phyloP scores from a whole-genome alignment of 1,139 yeast genomes.

The Yamadazyma spencermartinsiae region DNA sequence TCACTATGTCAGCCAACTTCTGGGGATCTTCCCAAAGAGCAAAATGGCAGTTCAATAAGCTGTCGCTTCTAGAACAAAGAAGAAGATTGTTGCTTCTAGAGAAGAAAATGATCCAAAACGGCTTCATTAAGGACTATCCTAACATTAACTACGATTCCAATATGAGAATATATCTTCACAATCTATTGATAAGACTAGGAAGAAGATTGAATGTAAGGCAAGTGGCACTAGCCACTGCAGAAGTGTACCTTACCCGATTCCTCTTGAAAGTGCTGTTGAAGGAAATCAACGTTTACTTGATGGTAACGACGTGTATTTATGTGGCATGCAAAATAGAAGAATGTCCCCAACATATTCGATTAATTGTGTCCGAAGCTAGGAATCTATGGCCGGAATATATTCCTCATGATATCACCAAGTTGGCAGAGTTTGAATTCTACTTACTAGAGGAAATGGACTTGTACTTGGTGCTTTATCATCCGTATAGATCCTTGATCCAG shows the following conservation, averaged over 20 bases:
- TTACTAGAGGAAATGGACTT: slow-evolving; percentile 86
- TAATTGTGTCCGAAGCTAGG: slow-evolving; percentile 80
- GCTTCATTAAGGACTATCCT: slow-evolving; percentile 45
- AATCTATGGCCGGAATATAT: slow-evolving; percentile 94
- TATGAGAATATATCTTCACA: slow-evolving; percentile 69
- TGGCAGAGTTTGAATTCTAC: slow-evolving; percentile 97
- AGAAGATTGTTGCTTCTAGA: slow-evolving; percentile 41
- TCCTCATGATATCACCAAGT: slow-evolving; percentile 85
- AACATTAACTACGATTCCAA: slow-evolving; percentile 56
- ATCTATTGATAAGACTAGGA: slow-evolving; percentile 72
- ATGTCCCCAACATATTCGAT: slow-evolving; percentile 89
- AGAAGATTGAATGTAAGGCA: slow-evolving; percentile 76
- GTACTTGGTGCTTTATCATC: slow-evolving; percentile 81
- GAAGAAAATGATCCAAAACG: slow-evolving; percentile 48
- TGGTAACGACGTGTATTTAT: slow-evolving; percentile 83
- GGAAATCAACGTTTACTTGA: slow-evolving; percentile 78
- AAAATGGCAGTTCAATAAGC: slow-evolving; percentile 45
- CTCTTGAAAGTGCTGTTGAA: slow-evolving; percentile 69
- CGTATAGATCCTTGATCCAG: slow-evolving; percentile 74
- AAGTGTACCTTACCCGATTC: slow-evolving; percentile 75
- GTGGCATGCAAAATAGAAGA: slow-evolving; percentile 94
- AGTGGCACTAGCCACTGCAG: slow-evolving; percentile 85
- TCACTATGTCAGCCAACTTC: slow-evolving; percentile 48
- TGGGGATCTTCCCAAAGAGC: slow-evolving; percentile 48
- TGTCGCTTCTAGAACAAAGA: slow-evolving; percentile 40